A percentile compares a stretch with the other conserved stretches of the same genome.
These are phyloP conservation scores for Aspergillus latus DNA, from an alignment of 2,329 filamentous ascomycete genomes.

Conservation along the genomic window DNA sequence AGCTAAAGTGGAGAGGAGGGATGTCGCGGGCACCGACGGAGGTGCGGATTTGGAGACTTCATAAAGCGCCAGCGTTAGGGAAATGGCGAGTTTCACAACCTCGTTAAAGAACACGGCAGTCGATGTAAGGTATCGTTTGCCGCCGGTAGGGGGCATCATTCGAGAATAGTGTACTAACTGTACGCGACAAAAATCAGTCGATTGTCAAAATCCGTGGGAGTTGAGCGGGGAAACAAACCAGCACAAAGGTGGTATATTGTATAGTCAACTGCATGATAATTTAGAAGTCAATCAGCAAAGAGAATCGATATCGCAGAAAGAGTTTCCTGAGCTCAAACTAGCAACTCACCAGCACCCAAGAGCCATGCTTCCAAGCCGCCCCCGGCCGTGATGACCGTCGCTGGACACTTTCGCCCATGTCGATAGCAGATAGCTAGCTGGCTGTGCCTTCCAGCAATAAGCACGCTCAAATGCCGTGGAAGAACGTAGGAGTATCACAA, in stretches of 20 bases:
- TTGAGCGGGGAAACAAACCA: slow-evolving; percentile 35
- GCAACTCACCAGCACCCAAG: slow-evolving; percentile 43
- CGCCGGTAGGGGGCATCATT: slow-evolving; percentile 80
- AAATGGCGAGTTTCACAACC: slow-evolving; percentile 83
- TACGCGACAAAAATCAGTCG: not conserved
- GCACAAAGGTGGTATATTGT: slow-evolving; percentile 45
- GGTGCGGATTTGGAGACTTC: slow-evolving; percentile 77
- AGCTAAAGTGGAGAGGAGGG: slow-evolving; percentile 76
- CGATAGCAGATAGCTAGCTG: slow-evolving; percentile 8
- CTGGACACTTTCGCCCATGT: slow-evolving; percentile 36
- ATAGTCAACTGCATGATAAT: slow-evolving; percentile 38
- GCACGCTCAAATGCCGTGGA: not conserved
- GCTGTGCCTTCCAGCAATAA: slow-evolving; percentile 15
- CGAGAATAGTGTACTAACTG: slow-evolving; percentile 93
- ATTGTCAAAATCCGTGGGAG: not conserved
- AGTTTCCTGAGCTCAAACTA: not conserved
- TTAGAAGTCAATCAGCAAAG: not conserved
- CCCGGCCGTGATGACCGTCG: slow-evolving; percentile 36
- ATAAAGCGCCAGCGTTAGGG: slow-evolving; percentile 81
- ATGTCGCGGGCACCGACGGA: slow-evolving; percentile 74
- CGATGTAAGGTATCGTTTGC: slow-evolving; percentile 87
- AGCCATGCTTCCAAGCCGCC: slow-evolving; percentile 33
- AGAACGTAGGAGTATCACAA: not conserved
- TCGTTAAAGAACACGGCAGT: slow-evolving; percentile 94
- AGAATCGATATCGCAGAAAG: not conserved